phyloP scores from a whole-genome alignment of 164 flowering plant species.

The Pachysandra terminalis region DNA sequence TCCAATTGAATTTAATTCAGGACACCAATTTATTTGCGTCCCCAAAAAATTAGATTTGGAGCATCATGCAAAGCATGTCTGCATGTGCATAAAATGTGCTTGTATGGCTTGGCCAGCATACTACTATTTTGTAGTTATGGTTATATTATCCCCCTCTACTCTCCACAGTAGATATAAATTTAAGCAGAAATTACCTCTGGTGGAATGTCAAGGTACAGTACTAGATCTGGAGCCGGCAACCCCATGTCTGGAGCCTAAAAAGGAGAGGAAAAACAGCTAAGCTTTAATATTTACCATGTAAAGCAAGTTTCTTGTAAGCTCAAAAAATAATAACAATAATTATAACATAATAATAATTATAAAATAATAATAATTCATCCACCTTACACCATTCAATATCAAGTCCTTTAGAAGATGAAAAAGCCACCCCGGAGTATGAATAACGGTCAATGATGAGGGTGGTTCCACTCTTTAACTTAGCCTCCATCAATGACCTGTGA shows the following conservation, averaged over 20 bases:
- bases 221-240: conserved; percentile 73
- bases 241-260: conserved; percentile 71
- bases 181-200: conserved; percentile 51
- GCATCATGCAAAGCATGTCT: background rate
- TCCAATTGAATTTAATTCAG: background rate
- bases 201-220: conserved; percentile 58
- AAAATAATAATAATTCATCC: conserved; percentile 4
- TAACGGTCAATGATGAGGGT: conserved; percentile 87
- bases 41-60: background rate
- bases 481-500: conserved; percentile 78
- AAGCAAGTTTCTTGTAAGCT: background rate
- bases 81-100: background rate
- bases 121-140: background rate
- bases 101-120: too few species aligned
- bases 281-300: background rate
- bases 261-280: background rate
- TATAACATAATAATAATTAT: background rate
- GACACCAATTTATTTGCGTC: background rate
- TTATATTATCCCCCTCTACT: background rate
- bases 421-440: conserved; percentile 92
- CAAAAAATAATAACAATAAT: background rate
- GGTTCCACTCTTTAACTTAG: conserved; percentile 62
- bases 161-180: too few species aligned
- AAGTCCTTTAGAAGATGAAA: conserved; percentile 89
- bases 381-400: conserved; percentile 96